Conservation (phyloP, 139 green algal species). For the Haematococcus sp. region DNA sequence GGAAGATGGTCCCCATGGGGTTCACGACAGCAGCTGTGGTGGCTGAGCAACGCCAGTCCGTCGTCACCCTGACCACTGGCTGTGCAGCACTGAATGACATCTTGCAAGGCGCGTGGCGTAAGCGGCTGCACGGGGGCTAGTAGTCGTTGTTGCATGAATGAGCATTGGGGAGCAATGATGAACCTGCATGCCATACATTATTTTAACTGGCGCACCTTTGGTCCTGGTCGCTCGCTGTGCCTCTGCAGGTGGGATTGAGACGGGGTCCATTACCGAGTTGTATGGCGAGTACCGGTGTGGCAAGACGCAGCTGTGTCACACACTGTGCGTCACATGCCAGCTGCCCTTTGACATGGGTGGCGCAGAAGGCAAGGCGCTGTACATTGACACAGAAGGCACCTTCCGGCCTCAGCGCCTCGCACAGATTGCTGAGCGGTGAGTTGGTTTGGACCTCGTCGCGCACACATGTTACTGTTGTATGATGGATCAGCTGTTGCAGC, state of each 20-base stretch:
- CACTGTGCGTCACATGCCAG: conserved; percentile 96
- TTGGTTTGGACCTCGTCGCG: background rate
- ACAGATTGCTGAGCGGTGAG: conserved; percentile 89
- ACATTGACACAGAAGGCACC: conserved; percentile 98
- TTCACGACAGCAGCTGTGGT: conserved; percentile 93
- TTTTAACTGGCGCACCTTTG: too few relatives aligned
- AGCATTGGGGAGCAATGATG: too few relatives aligned
- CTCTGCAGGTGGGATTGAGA: conserved; percentile 91
- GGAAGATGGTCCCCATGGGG: conserved; percentile 88
- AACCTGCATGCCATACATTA: too few relatives aligned
- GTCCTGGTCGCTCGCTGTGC: too few relatives aligned
- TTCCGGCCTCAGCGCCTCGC: conserved; percentile 87
- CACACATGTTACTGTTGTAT: too few relatives aligned
- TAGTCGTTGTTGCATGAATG: too few relatives aligned
- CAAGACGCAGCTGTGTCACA: conserved; percentile 99
- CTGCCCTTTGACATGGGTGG: conserved; percentile 89
- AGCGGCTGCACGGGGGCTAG: too few relatives aligned
- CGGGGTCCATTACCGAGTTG: conserved; percentile 96
- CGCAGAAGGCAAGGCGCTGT: conserved; percentile 96
- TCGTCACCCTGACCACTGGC: conserved; percentile 89
- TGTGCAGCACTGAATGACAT: conserved; percentile 89
- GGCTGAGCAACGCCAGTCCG: conserved; percentile 70
- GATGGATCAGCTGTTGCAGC: too few relatives aligned
- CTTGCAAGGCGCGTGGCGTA: conserved; percentile 64
- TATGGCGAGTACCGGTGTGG: conserved; percentile 95